phyloP scores from a whole-genome alignment of 352 stramenopile genomes.

The Phytophthora syringae region DNA sequence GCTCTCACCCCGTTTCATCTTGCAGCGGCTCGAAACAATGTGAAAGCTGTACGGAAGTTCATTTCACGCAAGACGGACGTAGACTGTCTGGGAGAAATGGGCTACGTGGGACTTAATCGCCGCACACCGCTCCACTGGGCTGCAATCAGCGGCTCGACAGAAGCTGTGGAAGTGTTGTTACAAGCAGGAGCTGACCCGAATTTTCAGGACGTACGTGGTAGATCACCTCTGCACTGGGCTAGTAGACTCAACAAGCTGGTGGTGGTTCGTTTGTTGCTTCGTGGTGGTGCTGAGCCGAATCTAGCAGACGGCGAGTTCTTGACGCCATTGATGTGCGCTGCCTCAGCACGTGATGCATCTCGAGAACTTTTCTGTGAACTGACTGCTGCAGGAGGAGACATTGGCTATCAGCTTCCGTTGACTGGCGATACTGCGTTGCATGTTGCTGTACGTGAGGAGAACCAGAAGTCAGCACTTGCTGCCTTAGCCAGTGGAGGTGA shows the following conservation, averaged over 20 bases:
- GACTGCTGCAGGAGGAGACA: slow-evolving; percentile 50
- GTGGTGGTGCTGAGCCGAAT: slow-evolving; percentile 38
- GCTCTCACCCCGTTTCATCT: slow-evolving; percentile 74
- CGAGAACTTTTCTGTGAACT: slow-evolving; percentile 45
- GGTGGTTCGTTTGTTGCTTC: slow-evolving; percentile 50
- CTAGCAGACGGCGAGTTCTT: slow-evolving; percentile 49
- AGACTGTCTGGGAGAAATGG: slow-evolving; percentile 74
- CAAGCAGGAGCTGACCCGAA: slow-evolving; percentile 62
- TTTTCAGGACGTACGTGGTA: slow-evolving; percentile 65
- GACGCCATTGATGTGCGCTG: slow-evolving; percentile 49
- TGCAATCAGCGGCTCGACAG: slow-evolving; percentile 55
- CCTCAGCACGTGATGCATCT: slow-evolving; percentile 22
- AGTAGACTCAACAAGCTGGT: slow-evolving; percentile 61
- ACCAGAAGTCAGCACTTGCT: slow-evolving; percentile 59
- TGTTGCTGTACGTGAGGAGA: slow-evolving; percentile 62
- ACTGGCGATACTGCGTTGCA: slow-evolving; percentile 73
- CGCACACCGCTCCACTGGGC: slow-evolving; percentile 79
- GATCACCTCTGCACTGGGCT: slow-evolving; percentile 75
- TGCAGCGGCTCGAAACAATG: slow-evolving; percentile 60
- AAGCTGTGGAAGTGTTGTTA: slow-evolving; percentile 57
- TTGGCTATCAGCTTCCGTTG: slow-evolving; percentile 60
- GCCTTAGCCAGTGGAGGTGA: slow-evolving; percentile 61
- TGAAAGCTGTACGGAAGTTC: slow-evolving; percentile 53
- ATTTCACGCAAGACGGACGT: slow-evolving; percentile 49
- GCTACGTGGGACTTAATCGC: slow-evolving; percentile 70